phyloP scores from a whole-genome alignment of 192 early-diverging fungal species.

The Linderina pennispora region DNA sequence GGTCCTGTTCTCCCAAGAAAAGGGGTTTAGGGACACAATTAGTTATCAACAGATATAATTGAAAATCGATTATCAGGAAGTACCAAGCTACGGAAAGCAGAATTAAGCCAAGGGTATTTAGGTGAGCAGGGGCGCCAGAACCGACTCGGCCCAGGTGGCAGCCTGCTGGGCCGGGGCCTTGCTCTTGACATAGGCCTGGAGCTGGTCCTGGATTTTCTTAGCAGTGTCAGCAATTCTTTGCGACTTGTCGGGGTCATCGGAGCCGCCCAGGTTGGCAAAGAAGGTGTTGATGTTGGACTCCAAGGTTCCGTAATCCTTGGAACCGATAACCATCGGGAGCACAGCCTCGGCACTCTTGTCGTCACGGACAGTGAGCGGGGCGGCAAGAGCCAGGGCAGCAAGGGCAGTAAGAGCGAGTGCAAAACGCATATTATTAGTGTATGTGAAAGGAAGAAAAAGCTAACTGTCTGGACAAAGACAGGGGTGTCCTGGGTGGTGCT shows the following conservation, averaged over 20 bases:
- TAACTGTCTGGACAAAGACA: no score
- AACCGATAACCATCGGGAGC: conserved; percentile 11
- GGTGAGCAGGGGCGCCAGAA: conserved; percentile 13
- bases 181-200: conserved; percentile 19
- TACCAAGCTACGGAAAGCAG: no score
- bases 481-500: no score
- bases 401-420: no score
- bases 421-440: no score
- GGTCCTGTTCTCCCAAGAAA: no score
- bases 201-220: conserved; percentile 31
- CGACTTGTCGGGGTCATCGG: conserved; percentile 6
- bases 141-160: conserved; percentile 24
- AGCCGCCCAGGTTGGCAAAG: conserved; percentile 25
- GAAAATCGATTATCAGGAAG: no score
- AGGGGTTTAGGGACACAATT: no score
- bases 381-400: neutral
- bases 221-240: conserved; percentile 4
- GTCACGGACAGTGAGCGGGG: conserved; percentile 14
- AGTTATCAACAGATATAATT: no score
- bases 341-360: conserved; percentile 20
- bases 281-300: conserved; percentile 25
- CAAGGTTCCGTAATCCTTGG: conserved; percentile 24
- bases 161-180: conserved; percentile 19
- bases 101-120: no score
- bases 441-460: no score